A percentile compares a stretch with the other conserved stretches of the same genome.
Conservation (phyloP, 768 basidiomycete species). For the Zangia roseola region DNA sequence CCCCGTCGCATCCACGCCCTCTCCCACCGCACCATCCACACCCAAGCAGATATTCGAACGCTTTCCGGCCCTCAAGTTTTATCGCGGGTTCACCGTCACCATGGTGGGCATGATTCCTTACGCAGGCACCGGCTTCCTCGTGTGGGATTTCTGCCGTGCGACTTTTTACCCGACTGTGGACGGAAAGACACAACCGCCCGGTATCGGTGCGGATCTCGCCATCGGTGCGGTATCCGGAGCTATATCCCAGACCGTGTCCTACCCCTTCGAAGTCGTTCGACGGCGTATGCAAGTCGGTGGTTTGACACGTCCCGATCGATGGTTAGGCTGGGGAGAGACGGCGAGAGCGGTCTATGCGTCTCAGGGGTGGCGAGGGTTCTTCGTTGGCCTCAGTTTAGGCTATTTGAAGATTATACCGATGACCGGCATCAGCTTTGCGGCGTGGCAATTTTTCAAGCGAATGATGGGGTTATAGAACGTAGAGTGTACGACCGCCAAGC, state of each 20-base stretch:
- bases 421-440: constrained; percentile 89
- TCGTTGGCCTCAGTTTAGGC: constrained; percentile 86
- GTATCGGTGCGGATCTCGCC: constrained; percentile 63
- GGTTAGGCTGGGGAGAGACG: constrained; percentile 79
- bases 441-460: constrained; percentile 64
- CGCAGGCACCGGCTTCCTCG: constrained; percentile 91
- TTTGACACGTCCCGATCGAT: constrained; percentile 69
- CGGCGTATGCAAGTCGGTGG: constrained; percentile 96
- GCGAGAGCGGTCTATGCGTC: constrained; percentile 59
- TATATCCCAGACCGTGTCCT: constrained; percentile 84
- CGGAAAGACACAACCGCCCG: constrained; percentile 38
- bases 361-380: constrained; percentile 86
- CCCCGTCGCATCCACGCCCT: constrained; percentile 25
- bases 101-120: constrained; percentile 93
- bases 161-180: constrained; percentile 49
- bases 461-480: constrained; percentile 27
- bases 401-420: constrained; percentile 95
- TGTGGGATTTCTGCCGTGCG: constrained; percentile 79
- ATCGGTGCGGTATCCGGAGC: constrained; percentile 87
- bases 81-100: constrained; percentile 95
- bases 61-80: constrained; percentile 85
- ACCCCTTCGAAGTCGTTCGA: constrained; percentile 92
- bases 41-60: constrained; percentile 46
- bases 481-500: not conserved
- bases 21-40: constrained; percentile 15